These are phyloP conservation scores for Rhodotorula paludigena DNA, from an alignment of 768 basidiomycete genomes.

Conservation along the genomic window DNA sequence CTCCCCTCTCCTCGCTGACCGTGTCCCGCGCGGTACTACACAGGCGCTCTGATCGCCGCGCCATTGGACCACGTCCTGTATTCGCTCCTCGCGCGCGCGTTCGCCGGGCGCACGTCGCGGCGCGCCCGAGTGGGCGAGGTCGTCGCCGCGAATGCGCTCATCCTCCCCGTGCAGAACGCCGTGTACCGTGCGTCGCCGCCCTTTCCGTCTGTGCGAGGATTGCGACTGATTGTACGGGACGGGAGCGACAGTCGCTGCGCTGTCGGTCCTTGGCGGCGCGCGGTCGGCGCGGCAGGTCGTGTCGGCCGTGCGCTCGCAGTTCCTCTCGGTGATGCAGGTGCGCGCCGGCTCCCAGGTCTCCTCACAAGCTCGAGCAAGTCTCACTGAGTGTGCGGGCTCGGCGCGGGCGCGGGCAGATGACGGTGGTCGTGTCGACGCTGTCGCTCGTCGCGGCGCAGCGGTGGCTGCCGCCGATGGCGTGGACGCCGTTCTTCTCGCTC, in stretches of 20 bases:
- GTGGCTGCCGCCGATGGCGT: neutral
- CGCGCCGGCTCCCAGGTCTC: neutral
- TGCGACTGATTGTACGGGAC: no score
- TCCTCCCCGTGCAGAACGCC: slow-evolving; percentile 3
- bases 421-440: neutral
- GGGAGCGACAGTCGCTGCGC: slow-evolving; percentile 8
- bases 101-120: neutral
- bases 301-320: neutral
- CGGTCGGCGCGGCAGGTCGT: neutral
- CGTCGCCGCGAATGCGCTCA: neutral
- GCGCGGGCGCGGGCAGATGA: neutral
- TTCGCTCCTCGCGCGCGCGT: neutral
- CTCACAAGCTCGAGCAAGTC: no score
- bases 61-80: slow-evolving; percentile 9
- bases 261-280: neutral
- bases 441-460: slow-evolving; percentile 1
- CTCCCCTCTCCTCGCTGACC: neutral
- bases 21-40: no score
- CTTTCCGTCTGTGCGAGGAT: no score
- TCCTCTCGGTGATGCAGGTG: neutral
- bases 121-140: neutral
- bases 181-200: neutral
- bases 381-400: no score
- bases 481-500: slow-evolving; percentile 3
- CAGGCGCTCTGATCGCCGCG: neutral